Evolutionary conservation across 192 early-diverging fungal genomes (phyloP).

Genomic region (Mortierella claussenii): DNA sequence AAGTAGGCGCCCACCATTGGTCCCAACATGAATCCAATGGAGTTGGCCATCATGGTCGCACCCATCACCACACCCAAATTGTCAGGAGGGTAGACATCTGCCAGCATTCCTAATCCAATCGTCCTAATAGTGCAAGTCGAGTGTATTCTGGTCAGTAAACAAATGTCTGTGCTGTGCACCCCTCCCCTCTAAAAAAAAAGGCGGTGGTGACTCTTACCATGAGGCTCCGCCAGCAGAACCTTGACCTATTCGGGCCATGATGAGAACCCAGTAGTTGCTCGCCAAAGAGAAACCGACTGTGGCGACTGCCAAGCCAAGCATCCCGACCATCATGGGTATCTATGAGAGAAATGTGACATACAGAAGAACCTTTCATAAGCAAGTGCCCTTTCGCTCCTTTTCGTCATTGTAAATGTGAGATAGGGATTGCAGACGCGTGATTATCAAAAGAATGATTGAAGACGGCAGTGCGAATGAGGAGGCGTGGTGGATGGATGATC

Average conservation of each 20-base stretch:
- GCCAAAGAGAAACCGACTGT: slow-evolving; percentile 73
- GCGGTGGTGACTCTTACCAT: too few species aligned
- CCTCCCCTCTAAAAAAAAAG: too few species aligned
- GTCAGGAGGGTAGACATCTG: slow-evolving; percentile 72
- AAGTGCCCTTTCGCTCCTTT: not conserved
- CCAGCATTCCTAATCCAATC: slow-evolving; percentile 76
- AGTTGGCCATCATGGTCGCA: slow-evolving; percentile 71
- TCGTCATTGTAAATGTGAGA: not conserved
- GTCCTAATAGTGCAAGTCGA: slow-evolving; percentile 60
- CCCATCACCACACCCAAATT: slow-evolving; percentile 79
- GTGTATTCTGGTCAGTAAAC: not conserved
- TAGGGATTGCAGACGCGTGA: not conserved
- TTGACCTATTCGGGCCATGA: slow-evolving; percentile 75
- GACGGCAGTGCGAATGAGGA: not conserved
- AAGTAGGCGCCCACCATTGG: slow-evolving; percentile 74
- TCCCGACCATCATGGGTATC: slow-evolving; percentile 79
- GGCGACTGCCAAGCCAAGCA: slow-evolving; percentile 70
- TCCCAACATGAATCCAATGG: slow-evolving; percentile 76
- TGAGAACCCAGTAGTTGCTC: slow-evolving; percentile 70
- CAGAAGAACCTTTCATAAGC: not conserved
- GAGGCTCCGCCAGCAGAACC: slow-evolving; percentile 79
- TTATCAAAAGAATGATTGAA: not conserved
- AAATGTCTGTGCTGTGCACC: not conserved
- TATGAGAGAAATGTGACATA: slow-evolving; percentile 2
- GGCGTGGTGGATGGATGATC: not conserved